These are phyloP conservation scores for Haplosporangium sp. DNA, from an alignment of 371 early-diverging fungal species.

Conservation along the genomic window DNA sequence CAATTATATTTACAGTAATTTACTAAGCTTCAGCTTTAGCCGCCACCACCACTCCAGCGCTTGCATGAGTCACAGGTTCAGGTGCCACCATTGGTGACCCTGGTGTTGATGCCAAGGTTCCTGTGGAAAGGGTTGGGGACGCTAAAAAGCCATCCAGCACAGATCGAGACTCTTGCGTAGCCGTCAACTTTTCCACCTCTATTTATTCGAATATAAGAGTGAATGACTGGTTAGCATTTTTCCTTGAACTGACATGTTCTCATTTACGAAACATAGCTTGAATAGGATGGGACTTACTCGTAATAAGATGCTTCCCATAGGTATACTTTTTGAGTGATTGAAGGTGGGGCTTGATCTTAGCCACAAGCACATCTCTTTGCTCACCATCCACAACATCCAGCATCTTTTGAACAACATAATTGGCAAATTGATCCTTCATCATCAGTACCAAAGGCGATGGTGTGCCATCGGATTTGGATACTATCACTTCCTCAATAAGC, in stretches of 20 bases:
- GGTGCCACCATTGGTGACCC: neutral
- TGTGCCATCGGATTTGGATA: constrained; percentile 62
- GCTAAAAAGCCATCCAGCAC: constrained; percentile 8
- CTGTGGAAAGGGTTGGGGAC: constrained; percentile 57
- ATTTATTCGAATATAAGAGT: neutral
- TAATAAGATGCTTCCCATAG: constrained; percentile 96
- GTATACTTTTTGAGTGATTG: constrained; percentile 93
- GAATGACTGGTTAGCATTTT: neutral
- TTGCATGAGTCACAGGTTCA: neutral
- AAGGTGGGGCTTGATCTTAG: constrained; percentile 91
- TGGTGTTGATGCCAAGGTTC: constrained; percentile 5
- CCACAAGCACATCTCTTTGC: constrained; percentile 86
- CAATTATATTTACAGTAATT: neutral
- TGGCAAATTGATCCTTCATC: constrained; percentile 99
- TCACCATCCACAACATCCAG: constrained; percentile 95
- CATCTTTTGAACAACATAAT: constrained; percentile 99
- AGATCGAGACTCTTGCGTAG: constrained; percentile 34
- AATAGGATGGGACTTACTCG: constrained; percentile 11
- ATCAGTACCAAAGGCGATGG: constrained; percentile 84
- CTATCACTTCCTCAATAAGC: constrained; percentile 90
- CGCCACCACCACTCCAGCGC: neutral
- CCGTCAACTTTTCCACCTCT: constrained; percentile 51
- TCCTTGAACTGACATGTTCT: too few relatives aligned
- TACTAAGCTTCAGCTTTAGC: neutral
- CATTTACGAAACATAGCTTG: too few relatives aligned